A percentile compares a stretch with the other conserved stretches of the same genome.
These are phyloP conservation scores for Fusarium gaditjirri DNA, from an alignment of 2,329 filamentous ascomycete genomes.

Conservation along the genomic window DNA sequence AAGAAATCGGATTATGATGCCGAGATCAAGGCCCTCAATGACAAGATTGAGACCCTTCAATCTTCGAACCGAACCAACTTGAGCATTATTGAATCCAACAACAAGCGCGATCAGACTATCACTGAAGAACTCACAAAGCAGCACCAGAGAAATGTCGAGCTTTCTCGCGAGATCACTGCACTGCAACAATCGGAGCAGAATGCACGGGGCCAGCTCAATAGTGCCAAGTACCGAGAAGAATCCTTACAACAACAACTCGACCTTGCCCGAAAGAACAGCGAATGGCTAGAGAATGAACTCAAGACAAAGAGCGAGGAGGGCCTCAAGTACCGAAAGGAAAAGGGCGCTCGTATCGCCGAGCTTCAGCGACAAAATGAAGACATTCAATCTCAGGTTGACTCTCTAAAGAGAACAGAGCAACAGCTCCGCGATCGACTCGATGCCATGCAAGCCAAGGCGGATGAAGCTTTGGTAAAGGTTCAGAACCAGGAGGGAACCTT, in stretches of 20 bases:
- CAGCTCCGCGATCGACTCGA: slow-evolving; percentile 83
- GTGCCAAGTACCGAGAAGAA: slow-evolving; percentile 90
- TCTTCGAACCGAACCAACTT: slow-evolving; percentile 92
- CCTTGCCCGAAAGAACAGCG: slow-evolving; percentile 86
- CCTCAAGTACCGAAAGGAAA: slow-evolving; percentile 92
- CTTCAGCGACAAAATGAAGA: slow-evolving; percentile 92
- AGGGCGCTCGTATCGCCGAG: slow-evolving; percentile 87
- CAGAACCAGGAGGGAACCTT: slow-evolving; percentile 88
- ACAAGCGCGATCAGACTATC: slow-evolving; percentile 84
- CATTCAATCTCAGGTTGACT: slow-evolving; percentile 78
- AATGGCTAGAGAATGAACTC: slow-evolving; percentile 92
- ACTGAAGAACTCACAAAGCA: slow-evolving; percentile 88
- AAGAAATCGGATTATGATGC: slow-evolving; percentile 78
- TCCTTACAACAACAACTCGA: slow-evolving; percentile 91
- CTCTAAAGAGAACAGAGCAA: slow-evolving; percentile 81
- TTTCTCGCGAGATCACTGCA: slow-evolving; percentile 82
- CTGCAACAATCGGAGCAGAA: slow-evolving; percentile 87
- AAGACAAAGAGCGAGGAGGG: slow-evolving; percentile 90
- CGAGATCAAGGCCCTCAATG: slow-evolving; percentile 79
- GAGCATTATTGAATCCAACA: slow-evolving; percentile 89
- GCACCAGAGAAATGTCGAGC: slow-evolving; percentile 86
- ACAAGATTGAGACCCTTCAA: slow-evolving; percentile 87
- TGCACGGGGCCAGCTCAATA: slow-evolving; percentile 81
- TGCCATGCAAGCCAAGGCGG: slow-evolving; percentile 85
- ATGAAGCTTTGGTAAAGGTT: slow-evolving; percentile 82